Evolutionary conservation across 805 yeast genomes (phyloP), one percentile per base, ranked within the genome.

Genomic region (Komagataella pseudopastoris): DNA sequence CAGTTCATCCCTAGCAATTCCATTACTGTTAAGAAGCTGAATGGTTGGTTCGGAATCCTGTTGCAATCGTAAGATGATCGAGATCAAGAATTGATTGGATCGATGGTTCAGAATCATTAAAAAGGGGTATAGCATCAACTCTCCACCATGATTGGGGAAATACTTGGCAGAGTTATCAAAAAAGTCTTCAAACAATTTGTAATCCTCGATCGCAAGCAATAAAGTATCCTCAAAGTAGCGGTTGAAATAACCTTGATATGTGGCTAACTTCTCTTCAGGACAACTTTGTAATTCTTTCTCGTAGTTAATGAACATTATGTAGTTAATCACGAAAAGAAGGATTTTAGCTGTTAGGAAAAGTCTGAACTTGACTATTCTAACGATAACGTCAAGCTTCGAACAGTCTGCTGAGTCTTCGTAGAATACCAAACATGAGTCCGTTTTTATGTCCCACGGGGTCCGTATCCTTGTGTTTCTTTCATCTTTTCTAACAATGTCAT

Each of bases 81-180:
- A 77, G n/a, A 78, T 77, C 63, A 78, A 67, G 56, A 78, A 78
- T 56, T 78, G 81, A 58, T 76, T 70, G 4, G 82, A 74, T 55
- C 83, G 67, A 56, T 78, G 81, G 53, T 80, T 80, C 44, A 75
- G 66, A 50, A 77, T 71, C 58, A 78, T 59, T 58, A 78, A 65
- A 55, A 68, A 70, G 10, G 82, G 83, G 22, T 75, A 68, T 12
- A 76, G 55, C 6, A 76, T 60, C 52, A 78, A 65, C 54, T 77
- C 80, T 5, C 75, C 67, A 23, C 73, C 71, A 23, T 71, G 67
- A 50, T 63, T 59, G 2, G 69, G 63, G 52, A 62, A 66, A 6
- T 59, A 51, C 12, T 55, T 50, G 36, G 58, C 57, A 2, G 59
- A 54, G 36, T 60, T 61, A 45, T 66, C 69, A 52, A 60, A 60